These are phyloP conservation scores for Afroboletus lepidellus DNA, from an alignment of 1,284 basidiomycete genomes.

Conservation along the genomic window DNA sequence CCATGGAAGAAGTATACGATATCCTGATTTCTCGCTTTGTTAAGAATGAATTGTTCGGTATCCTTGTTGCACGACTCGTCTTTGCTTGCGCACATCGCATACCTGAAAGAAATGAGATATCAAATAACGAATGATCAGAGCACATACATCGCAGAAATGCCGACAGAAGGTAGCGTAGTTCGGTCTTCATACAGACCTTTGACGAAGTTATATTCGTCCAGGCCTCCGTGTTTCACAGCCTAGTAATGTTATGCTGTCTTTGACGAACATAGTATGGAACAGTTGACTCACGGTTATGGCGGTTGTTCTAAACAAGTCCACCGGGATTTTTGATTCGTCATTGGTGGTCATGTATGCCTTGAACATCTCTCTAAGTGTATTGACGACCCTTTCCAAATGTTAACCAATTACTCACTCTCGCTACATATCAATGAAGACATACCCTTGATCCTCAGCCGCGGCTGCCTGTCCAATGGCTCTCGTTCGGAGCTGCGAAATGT, in stretches of 20 bases:
- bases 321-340: conserved; percentile 80
- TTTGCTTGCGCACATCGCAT: conserved; percentile 36
- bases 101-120: conserved; percentile 14
- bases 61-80: conserved; percentile 43
- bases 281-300: conserved; percentile 46
- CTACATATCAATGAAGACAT: conserved; percentile 12
- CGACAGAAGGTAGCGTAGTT: conserved; percentile 66
- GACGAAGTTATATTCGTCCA: conserved; percentile 75
- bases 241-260: conserved; percentile 28
- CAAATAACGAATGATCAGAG: not conserved
- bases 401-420: not conserved
- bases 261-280: conserved; percentile 1
- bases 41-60: conserved; percentile 49
- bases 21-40: conserved; percentile 54
- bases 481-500: conserved; percentile 76
- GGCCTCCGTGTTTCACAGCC: conserved; percentile 75
- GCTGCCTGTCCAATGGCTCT: conserved; percentile 71
- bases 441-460: conserved; percentile 61
- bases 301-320: conserved; percentile 63
- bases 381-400: conserved; percentile 54
- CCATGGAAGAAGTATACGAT: conserved; percentile 43
- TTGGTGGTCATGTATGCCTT: conserved; percentile 66
- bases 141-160: conserved; percentile 66
- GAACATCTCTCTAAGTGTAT: conserved; percentile 78
- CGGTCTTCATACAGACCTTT: conserved; percentile 72